Evolutionary conservation across 768 basidiomycete species (phyloP).

Genomic region (Serendipita sp.): DNA sequence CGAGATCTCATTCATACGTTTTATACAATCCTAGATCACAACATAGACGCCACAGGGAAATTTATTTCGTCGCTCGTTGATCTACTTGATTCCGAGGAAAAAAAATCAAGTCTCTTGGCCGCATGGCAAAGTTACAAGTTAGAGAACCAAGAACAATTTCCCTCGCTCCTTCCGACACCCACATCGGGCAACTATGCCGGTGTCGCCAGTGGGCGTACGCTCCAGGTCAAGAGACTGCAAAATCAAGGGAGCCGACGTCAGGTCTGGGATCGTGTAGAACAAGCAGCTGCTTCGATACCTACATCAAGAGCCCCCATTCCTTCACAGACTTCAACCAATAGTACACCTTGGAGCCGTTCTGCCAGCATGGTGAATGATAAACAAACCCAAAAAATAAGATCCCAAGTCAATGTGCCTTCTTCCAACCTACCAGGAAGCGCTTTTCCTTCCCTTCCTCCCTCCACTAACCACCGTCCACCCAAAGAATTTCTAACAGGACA

Average conservation of each 20-base stretch:
- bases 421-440: not conserved
- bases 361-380: slow-evolving; percentile 18
- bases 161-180: slow-evolving; percentile 44
- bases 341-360: slow-evolving; percentile 21
- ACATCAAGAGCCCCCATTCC: slow-evolving; percentile 18
- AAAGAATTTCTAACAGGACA: slow-evolving; percentile 7
- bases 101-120: slow-evolving; percentile 53
- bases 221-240: slow-evolving; percentile 70
- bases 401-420: slow-evolving; percentile 9
- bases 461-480: slow-evolving; percentile 29
- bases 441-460: slow-evolving; percentile 6
- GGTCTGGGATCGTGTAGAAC: slow-evolving; percentile 77
- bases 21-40: slow-evolving; percentile 58
- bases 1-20: slow-evolving; percentile 76
- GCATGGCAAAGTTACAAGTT: slow-evolving; percentile 77
- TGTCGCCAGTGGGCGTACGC: slow-evolving; percentile 63
- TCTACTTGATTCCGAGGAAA: slow-evolving; percentile 67
- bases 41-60: slow-evolving; percentile 58
- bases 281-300: slow-evolving; percentile 42
- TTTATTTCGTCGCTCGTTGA: slow-evolving; percentile 61
- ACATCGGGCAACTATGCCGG: slow-evolving; percentile 56
- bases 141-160: slow-evolving; percentile 79
- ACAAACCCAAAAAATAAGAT: slow-evolving; percentile 19
- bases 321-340: slow-evolving; percentile 11
- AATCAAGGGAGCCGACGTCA: slow-evolving; percentile 37